phyloP scores from a whole-genome alignment of 2,329 filamentous ascomycete species.

The Arthrinium puccinioides region DNA sequence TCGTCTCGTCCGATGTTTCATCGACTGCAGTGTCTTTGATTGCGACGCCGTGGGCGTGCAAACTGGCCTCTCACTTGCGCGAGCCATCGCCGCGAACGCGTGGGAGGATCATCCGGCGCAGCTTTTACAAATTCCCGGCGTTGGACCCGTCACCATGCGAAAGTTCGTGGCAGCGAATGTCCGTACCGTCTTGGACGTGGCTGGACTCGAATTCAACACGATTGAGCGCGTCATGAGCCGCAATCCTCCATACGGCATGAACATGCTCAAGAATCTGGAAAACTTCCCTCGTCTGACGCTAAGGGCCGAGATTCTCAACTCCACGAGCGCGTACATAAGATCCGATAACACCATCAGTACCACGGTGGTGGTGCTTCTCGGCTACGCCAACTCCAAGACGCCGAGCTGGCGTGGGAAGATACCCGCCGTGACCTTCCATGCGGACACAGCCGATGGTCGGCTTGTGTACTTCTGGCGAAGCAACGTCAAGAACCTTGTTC shows the following conservation, averaged over 20 bases:
- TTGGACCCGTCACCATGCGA: constrained; percentile 69
- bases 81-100: constrained; percentile 64
- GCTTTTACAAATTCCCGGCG: constrained; percentile 72
- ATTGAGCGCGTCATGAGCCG: constrained; percentile 73
- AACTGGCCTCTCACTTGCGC: constrained; percentile 67
- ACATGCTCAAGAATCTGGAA: constrained; percentile 55
- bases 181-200: constrained; percentile 63
- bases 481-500: constrained; percentile 58
- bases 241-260: constrained; percentile 76
- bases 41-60: constrained; percentile 60
- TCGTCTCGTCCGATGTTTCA: constrained; percentile 65
- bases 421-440: constrained; percentile 67
- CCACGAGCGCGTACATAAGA: constrained; percentile 21
- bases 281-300: constrained; percentile 59
- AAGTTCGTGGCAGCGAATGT: constrained; percentile 69
- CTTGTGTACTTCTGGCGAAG: constrained; percentile 62
- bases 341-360: constrained; percentile 42
- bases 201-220: constrained; percentile 55
- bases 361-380: constrained; percentile 58
- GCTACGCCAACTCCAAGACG: constrained; percentile 61
- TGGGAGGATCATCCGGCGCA: constrained; percentile 83
- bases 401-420: constrained; percentile 56
- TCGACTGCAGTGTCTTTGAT: constrained; percentile 59
- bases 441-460: constrained; percentile 61
- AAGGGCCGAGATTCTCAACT: constrained; percentile 27